These are phyloP conservation scores for Mycena filopes DNA, from an alignment of 768 basidiomycete genomes.

Conservation along the genomic window DNA sequence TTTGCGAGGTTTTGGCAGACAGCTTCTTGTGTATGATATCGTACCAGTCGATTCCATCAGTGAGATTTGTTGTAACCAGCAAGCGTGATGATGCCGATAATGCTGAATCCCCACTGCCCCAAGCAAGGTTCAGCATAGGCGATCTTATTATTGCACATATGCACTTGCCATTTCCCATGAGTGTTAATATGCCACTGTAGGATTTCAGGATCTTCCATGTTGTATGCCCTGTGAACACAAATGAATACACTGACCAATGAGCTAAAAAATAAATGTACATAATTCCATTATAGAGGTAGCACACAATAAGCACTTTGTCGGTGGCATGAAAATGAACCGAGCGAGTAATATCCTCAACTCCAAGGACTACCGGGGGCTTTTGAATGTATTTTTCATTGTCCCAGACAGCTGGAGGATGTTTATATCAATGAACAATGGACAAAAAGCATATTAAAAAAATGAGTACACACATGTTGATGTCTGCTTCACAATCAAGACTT, in stretches of 20 bases:
- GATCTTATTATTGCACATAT: background rate
- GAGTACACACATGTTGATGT: background rate
- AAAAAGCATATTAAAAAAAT: background rate
- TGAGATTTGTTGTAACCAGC: background rate
- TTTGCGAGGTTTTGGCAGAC: too few relatives aligned
- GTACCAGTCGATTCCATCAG: background rate
- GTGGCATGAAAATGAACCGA: background rate
- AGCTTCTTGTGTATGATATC: background rate
- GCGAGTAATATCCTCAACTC: background rate
- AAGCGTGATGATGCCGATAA: background rate
- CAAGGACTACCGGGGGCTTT: too few relatives aligned
- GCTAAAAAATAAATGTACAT: background rate
- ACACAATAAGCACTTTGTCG: background rate
- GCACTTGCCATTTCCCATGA: background rate
- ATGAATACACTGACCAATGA: too few relatives aligned
- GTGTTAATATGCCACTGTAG: background rate
- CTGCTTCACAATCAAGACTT: background rate
- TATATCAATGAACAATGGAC: too few relatives aligned
- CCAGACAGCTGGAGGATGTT: background rate
- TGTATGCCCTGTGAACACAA: background rate
- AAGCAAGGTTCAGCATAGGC: background rate
- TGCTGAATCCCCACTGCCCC: background rate
- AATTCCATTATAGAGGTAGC: background rate
- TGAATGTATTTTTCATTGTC: too few relatives aligned
- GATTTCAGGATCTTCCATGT: background rate